A percentile compares a stretch with the other conserved stretches of the same genome.
phyloP scores from a whole-genome alignment of 106 monocot genomes.

The Phalaenopsis equestris region DNA sequence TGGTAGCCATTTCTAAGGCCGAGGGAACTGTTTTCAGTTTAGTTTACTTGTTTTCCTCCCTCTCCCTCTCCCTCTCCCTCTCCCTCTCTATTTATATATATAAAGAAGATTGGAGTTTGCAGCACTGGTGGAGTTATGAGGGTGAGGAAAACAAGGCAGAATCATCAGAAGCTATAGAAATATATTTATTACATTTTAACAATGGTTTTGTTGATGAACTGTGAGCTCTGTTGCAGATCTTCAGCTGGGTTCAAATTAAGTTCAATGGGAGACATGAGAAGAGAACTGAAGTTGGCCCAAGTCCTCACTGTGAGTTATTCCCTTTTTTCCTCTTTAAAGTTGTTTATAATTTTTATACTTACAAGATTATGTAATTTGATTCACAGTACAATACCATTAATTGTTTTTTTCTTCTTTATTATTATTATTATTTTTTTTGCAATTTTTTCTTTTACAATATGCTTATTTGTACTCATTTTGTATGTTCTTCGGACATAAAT shows the following conservation, averaged over 20 bases:
- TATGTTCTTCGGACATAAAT: too few species aligned
- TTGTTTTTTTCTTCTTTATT: not conserved
- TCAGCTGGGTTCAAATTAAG: conserved; percentile 3
- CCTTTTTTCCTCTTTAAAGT: not conserved
- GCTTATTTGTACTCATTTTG: too few species aligned
- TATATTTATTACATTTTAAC: not conserved
- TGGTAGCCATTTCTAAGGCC: not conserved
- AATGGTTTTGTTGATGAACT: not conserved
- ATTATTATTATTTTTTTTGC: not conserved
- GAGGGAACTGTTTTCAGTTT: not conserved
- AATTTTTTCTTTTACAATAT: not conserved
- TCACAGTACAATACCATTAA: too few species aligned
- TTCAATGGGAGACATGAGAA: not conserved
- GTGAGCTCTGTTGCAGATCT: not conserved
- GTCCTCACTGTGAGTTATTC: not conserved
- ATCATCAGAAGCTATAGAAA: not conserved
- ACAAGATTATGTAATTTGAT: too few species aligned
- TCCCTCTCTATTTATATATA: not conserved
- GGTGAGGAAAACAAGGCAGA: not conserved
- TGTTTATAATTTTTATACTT: not conserved
- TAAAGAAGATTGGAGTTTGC: not conserved
- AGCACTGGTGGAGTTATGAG: conserved; percentile 2
- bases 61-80: not conserved
- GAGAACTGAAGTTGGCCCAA: not conserved
- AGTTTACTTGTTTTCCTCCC: not conserved